Conservation (phyloP, 306 rosid genomes). For the Cucumis melo region DNA sequence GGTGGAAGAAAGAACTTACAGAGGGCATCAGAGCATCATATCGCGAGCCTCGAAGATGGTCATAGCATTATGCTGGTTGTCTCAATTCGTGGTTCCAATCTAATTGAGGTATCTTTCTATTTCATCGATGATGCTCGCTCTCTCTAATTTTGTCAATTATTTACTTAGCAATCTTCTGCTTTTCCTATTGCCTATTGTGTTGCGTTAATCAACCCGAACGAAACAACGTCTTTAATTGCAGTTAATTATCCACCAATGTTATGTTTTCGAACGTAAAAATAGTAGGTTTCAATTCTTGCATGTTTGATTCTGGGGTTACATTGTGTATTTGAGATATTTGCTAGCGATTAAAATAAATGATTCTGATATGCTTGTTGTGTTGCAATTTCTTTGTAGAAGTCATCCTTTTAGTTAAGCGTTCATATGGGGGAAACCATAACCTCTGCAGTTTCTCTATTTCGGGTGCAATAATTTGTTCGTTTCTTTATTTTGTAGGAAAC, state of each 20-base stretch:
- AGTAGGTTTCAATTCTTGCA: not conserved
- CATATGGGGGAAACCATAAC: not conserved
- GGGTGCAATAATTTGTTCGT: not conserved
- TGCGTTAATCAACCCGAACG: not conserved
- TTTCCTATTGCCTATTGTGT: not conserved
- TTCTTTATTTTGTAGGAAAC: not conserved
- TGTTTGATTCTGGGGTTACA: not conserved
- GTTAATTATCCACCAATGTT: not conserved
- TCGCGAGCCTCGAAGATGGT: constrained; percentile 38
- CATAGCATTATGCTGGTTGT: constrained; percentile 59
- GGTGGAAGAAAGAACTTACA: constrained; percentile 89
- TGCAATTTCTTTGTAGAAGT: not conserved
- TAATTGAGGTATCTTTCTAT: constrained; percentile 44
- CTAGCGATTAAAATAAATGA: not conserved
- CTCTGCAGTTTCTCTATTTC: not conserved
- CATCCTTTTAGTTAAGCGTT: not conserved
- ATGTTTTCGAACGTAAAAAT: not conserved
- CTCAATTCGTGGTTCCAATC: constrained; percentile 73
- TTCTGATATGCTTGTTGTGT: not conserved
- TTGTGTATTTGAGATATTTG: not conserved
- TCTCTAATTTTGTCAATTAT: not conserved
- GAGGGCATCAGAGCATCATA: constrained; percentile 45
- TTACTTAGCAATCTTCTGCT: not conserved
- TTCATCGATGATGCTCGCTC: not conserved
- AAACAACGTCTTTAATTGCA: not conserved